These are phyloP conservation scores for Andrographis paniculata DNA, from an alignment of 305 asterid species.

Conservation along the genomic window DNA sequence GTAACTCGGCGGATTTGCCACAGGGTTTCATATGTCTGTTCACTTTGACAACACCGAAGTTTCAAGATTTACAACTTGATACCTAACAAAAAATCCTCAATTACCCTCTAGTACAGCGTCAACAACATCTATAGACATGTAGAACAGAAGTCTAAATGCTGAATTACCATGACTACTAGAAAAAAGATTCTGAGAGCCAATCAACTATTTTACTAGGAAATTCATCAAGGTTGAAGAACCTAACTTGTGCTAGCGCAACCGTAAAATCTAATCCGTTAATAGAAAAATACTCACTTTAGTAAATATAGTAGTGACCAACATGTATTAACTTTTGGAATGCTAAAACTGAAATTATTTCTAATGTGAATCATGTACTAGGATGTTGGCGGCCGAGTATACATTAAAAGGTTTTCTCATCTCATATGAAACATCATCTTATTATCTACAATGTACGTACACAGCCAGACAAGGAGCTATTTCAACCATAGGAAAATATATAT, in stretches of 20 bases:
- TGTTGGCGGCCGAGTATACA: too few relatives aligned
- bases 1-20: too few relatives aligned
- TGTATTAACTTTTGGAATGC: too few relatives aligned
- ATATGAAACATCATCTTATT: too few relatives aligned
- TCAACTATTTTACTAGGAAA: background rate
- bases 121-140: background rate
- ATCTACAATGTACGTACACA: too few relatives aligned
- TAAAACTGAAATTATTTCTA: too few relatives aligned
- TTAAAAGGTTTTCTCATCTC: too few relatives aligned
- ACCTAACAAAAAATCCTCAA: background rate
- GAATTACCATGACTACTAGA: background rate
- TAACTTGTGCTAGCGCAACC: background rate
- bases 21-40: background rate
- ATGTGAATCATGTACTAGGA: background rate
- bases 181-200: background rate
- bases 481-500: too few relatives aligned
- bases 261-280: too few relatives aligned
- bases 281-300: too few relatives aligned
- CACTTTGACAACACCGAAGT: background rate
- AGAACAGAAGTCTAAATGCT: background rate
- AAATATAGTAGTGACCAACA: too few relatives aligned
- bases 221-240: constrained; percentile 1
- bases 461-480: too few relatives aligned
- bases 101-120: background rate
- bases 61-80: background rate